Evolutionary conservation across 495 filamentous ascomycete genomes (phyloP), one percentile per base, ranked within the genome.

Genomic region (Rhypophila decipiens): DNA sequence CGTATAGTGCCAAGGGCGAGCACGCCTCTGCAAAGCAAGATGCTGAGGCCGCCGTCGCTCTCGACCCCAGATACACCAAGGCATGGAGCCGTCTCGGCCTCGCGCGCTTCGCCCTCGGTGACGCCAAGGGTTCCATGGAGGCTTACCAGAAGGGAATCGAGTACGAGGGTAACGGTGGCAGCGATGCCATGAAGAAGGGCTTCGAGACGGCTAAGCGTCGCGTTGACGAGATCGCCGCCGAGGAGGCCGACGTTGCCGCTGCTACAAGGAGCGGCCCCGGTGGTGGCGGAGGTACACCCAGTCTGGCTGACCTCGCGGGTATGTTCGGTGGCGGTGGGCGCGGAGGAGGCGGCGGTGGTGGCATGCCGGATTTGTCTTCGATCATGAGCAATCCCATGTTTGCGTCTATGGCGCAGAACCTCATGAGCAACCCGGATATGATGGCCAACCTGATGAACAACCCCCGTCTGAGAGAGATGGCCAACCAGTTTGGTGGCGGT

Each of bases 361-460:
- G 87, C 18, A 88, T 90, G 82, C 88, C 89, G 2, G 91, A 95
- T 64, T 70, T 95, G 11, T 71, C 75, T 47, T 75, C 72, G 45
- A 79, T 98, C 60, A 96, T 98, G 93, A 88, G 68, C 68, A 97
- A 98, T 73, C 93, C 93, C 35, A 96, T 97, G 93, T 90, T 98
- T 64, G 73, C 88, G 35, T 84, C 73, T 71, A 95, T 96, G 88
- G 93, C 93, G 20, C 88, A 95, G 75, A 96, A 88, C 61, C 64
- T 98, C 35, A 96, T 96, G 91, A 85, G 80, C 65, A 96, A 98
- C 67, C 93, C 93, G 11, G 84, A 94, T 5, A 80, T 86, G 77
- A 80, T 98, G 75, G 77, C 76, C 61, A 88, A 87, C 57, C 63
- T 97, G 45, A 95, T 97, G 90, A 89, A 74, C 73, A 95, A 97